Conservation (phyloP, 352 stramenopile genomes). For the Aphanomyces invadans region DNA sequence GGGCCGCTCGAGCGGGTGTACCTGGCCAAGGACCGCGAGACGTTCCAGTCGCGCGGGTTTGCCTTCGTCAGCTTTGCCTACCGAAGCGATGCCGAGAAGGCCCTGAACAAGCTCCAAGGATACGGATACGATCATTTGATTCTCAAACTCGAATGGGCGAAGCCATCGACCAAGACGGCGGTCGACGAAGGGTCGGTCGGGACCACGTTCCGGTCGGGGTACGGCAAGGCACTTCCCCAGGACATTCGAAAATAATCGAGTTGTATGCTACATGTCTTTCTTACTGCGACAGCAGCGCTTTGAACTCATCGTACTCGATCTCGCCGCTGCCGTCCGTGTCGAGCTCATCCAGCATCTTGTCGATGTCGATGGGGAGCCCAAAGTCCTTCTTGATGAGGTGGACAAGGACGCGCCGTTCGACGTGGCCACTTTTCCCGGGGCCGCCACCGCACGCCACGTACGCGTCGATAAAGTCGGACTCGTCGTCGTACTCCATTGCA, state of each 20-base stretch:
- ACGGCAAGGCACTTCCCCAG: constrained; percentile 82
- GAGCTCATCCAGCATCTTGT: constrained; percentile 93
- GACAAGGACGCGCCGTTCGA: constrained; percentile 82
- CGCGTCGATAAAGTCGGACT: constrained; percentile 96
- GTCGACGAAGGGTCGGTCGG: constrained; percentile 68
- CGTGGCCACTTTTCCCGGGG: constrained; percentile 86
- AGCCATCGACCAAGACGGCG: constrained; percentile 87
- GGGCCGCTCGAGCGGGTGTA: constrained; percentile 96
- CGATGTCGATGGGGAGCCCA: constrained; percentile 93
- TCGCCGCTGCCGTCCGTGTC: constrained; percentile 91
- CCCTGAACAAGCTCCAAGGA: constrained; percentile 95
- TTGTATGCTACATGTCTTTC: constrained; percentile 32
- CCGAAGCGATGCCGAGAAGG: constrained; percentile 92
- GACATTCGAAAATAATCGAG: constrained; percentile 72
- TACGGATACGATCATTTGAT: constrained; percentile 99
- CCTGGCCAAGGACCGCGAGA: constrained; percentile 97
- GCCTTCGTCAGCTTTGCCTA: constrained; percentile 98
- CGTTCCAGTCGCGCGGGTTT: constrained; percentile 95
- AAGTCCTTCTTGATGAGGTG: constrained; percentile 97
- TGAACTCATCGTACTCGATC: constrained; percentile 96
- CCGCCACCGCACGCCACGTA: constrained; percentile 93
- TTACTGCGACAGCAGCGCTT: constrained; percentile 79
- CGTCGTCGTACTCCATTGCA: constrained; percentile 90
- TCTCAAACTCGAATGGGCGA: constrained; percentile 99
- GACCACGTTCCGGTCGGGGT: constrained; percentile 83